Evolutionary conservation across 2,329 filamentous ascomycete species (phyloP), one percentile per base, ranked within the genome.

Genomic region (Colletotrichum sp.): DNA sequence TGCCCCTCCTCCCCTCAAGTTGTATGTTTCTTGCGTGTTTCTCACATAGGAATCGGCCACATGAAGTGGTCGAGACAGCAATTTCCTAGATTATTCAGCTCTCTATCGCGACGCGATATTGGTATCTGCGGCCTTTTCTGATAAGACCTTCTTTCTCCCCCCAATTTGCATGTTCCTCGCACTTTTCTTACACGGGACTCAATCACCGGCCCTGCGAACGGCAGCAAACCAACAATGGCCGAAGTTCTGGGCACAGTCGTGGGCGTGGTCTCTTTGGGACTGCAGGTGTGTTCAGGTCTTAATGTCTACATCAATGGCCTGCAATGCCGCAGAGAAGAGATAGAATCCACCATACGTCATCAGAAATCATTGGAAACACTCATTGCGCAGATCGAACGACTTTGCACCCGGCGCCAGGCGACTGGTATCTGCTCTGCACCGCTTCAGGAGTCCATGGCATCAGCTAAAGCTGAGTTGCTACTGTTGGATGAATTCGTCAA

Each of bases 191-290:
- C 1, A 21, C 24, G 10, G 3, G 21, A 18, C 6, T 28, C 24
- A 10, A 0, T 28, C 15, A 28, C 24, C 24, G 24, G 2, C 15
- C 5, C 9, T 59, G 24, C 15, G 6, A 62, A 24, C 26, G 12
- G 10, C 59, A 4, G 59, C 28, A 62, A 15, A 8, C 1, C 0
- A 4, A 3, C 2, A 1, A 69, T 69, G 66, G 66, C 66, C 13
- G 66, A 69, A 36, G 15, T 69, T 34, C 44, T 59, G 26, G 66
- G 66, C 0, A 69, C 66, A 6, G 49, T 69, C n/a, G 66, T 69
- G 26, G 66, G 66, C n/a, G 66, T 69, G 26, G 66, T 69, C 24
- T 69, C 66, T 18, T 1, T 69, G 49, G 66, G 66, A 8, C 26
- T 69, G 44, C 66, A 69, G 30, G 44, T 69, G 8, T 69, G 49